Percentiles rank a stretch among this genome's conserved stretches.
These are phyloP conservation scores for Phytophthora pini DNA, from an alignment of 352 stramenopile species.

Conservation along the genomic window DNA sequence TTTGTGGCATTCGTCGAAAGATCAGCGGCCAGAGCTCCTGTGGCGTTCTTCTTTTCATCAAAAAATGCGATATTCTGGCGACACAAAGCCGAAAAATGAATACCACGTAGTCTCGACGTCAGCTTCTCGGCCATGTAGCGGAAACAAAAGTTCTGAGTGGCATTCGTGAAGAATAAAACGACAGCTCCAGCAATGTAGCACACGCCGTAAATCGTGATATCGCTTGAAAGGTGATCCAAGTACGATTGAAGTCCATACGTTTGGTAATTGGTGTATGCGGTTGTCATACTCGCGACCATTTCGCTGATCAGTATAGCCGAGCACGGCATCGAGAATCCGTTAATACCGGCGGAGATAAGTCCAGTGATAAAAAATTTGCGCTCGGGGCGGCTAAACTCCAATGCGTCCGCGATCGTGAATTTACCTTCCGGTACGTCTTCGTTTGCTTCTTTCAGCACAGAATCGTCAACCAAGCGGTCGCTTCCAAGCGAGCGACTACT, in stretches of 20 bases:
- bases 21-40: slow-evolving; percentile 54
- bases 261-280: slow-evolving; percentile 22
- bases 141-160: slow-evolving; percentile 50
- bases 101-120: slow-evolving; percentile 48
- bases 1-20: slow-evolving; percentile 59
- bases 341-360: slow-evolving; percentile 32
- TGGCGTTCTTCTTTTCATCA: slow-evolving; percentile 33
- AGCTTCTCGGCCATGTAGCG: slow-evolving; percentile 61
- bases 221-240: slow-evolving; percentile 39
- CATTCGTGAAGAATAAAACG: slow-evolving; percentile 25
- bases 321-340: slow-evolving; percentile 42
- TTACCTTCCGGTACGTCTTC: slow-evolving; percentile 4
- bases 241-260: slow-evolving; percentile 19
- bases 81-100: slow-evolving; percentile 38
- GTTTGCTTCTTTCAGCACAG: not conserved
- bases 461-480: slow-evolving; percentile 1
- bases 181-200: slow-evolving; percentile 44
- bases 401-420: slow-evolving; percentile 36
- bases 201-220: slow-evolving; percentile 33
- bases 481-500: slow-evolving; percentile 10
- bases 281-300: slow-evolving; percentile 33
- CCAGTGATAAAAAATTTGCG: slow-evolving; percentile 44
- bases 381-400: slow-evolving; percentile 38
- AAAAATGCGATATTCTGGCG: not conserved
- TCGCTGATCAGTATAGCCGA: slow-evolving; percentile 37